Conservation (phyloP, 495 filamentous ascomycete genomes). For the Hypoxylon trugodes region DNA sequence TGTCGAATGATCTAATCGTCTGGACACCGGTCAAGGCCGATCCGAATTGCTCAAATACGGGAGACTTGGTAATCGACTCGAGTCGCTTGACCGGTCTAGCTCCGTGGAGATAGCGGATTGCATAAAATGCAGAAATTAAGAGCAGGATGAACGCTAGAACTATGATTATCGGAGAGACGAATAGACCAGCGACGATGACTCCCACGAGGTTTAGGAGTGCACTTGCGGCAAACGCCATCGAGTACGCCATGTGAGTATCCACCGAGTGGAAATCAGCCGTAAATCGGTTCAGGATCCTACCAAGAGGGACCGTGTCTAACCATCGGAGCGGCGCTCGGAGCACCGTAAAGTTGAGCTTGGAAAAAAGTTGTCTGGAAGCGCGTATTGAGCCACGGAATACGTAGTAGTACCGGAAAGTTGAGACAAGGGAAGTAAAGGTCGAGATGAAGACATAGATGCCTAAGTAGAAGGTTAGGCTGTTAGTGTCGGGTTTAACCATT, state of each 20-base stretch:
- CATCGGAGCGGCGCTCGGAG: conserved; percentile 76
- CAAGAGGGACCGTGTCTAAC: conserved; percentile 83
- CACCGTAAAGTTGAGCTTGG: conserved; percentile 68
- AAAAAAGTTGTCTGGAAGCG: conserved; percentile 72
- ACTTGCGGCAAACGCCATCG: conserved; percentile 64
- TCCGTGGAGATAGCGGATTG: conserved; percentile 67
- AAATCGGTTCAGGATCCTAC: conserved; percentile 81
- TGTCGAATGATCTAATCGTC: conserved; percentile 80
- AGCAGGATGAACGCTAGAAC: conserved; percentile 65
- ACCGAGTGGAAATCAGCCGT: conserved; percentile 78
- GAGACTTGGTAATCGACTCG: conserved; percentile 75
- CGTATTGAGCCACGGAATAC: conserved; percentile 66
- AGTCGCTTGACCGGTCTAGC: conserved; percentile 81
- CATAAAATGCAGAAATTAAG: conserved; percentile 63
- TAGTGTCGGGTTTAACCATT: conserved; percentile 32
- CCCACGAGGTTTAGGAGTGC: conserved; percentile 63
- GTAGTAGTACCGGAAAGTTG: conserved; percentile 65
- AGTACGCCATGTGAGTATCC: conserved; percentile 69
- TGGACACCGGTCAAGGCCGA: conserved; percentile 73
- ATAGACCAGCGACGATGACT: conserved; percentile 65
- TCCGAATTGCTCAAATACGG: conserved; percentile 80
- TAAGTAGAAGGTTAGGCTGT: conserved; percentile 67
- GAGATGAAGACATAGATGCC: conserved; percentile 72
- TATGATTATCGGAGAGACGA: conserved; percentile 70
- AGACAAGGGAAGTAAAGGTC: conserved; percentile 61